These are phyloP conservation scores for Cyberlindnera galapagoensis DNA, from an alignment of 805 yeast genomes.

Conservation along the genomic window DNA sequence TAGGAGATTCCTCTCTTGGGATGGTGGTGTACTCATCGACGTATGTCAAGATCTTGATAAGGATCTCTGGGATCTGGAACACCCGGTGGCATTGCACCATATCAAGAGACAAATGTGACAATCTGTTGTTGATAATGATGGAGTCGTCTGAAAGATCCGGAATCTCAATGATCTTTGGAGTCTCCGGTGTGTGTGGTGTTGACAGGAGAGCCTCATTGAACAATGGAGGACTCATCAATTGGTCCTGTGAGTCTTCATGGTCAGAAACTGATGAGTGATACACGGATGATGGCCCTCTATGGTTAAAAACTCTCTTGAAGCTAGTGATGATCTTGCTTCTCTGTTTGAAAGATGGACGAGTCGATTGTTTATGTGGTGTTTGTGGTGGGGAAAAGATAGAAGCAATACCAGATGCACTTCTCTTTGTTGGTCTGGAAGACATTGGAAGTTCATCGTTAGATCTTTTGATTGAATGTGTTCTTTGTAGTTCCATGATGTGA, in stretches of 20 bases:
- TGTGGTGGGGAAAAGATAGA: constrained; percentile 13
- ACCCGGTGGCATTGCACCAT: constrained; percentile 28
- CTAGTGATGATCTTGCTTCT: constrained; percentile 18
- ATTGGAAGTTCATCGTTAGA: constrained; percentile 14
- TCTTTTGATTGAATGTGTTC: constrained; percentile 18
- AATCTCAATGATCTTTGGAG: constrained; percentile 1
- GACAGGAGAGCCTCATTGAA: background rate
- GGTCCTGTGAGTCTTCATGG: constrained; percentile 3
- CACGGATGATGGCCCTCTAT: background rate
- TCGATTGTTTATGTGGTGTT: constrained; percentile 9
- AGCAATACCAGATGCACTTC: constrained; percentile 11
- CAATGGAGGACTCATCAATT: too few species aligned
- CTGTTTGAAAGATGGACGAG: constrained; percentile 8
- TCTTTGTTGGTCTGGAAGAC: constrained; percentile 16
- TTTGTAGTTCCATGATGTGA: constrained; percentile 7
- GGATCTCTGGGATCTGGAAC: constrained; percentile 72
- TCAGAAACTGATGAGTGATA: constrained; percentile 15
- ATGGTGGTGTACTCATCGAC: constrained; percentile 50
- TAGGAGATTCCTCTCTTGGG: constrained; percentile 58
- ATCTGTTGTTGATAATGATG: constrained; percentile 1
- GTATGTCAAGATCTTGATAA: constrained; percentile 49
- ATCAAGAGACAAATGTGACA: constrained; percentile 4
- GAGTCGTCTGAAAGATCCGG: background rate
- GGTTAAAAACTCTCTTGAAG: constrained; percentile 17
- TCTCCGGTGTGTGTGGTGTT: constrained; percentile 3